phyloP scores from a whole-genome alignment of 1,139 yeast species.

The Diutina ranongensis region DNA sequence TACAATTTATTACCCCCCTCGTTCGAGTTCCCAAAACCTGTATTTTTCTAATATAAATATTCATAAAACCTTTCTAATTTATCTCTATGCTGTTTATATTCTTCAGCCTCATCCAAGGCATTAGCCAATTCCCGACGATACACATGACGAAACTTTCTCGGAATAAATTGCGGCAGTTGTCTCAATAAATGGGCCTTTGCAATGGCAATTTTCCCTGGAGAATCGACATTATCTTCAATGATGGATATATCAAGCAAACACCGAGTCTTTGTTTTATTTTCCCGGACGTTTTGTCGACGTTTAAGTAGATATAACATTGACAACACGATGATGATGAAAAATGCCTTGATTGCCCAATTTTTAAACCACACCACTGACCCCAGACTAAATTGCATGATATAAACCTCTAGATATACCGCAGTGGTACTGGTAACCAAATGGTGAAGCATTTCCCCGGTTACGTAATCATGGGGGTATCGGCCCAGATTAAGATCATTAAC shows the following conservation, averaged over 20 bases:
- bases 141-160: neutral
- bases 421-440: neutral
- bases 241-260: neutral
- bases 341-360: neutral
- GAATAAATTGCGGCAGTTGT: neutral
- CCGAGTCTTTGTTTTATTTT: neutral
- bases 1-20: neutral
- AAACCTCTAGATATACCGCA: neutral
- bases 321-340: neutral
- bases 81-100: neutral
- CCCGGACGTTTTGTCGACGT: neutral
- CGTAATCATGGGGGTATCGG: neutral
- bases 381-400: neutral
- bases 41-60: neutral
- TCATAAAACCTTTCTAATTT: neutral
- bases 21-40: neutral
- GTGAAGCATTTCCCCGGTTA: neutral
- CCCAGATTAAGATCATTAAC: neutral
- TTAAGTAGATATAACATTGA: neutral
- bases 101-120: neutral
- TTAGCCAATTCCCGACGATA: neutral
- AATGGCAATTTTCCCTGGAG: neutral
- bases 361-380: neutral
- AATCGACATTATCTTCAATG: neutral
- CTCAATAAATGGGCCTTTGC: neutral